Percentiles rank a stretch among this genome's conserved stretches.
Conservation (phyloP, 495 filamentous ascomycete genomes). For the Aspergillus carlsbadensis region DNA sequence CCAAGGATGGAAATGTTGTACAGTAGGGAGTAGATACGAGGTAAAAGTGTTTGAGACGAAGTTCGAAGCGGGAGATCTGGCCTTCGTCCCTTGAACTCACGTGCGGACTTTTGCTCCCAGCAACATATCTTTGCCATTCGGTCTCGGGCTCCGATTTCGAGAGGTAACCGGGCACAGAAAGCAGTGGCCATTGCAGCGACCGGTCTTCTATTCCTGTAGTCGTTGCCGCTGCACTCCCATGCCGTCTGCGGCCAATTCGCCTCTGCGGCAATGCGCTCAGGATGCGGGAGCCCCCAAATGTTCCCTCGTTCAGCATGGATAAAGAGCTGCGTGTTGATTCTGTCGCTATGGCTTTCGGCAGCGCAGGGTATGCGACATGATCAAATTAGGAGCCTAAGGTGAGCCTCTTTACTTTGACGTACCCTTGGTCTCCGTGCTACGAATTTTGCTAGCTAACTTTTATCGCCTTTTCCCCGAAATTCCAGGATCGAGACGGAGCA, state of each 20-base stretch:
- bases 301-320: slow-evolving; percentile 37
- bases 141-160: background rate
- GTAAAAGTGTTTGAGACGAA: background rate
- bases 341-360: slow-evolving; percentile 40
- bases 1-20: too few relatives aligned
- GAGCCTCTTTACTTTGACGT: background rate
- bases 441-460: slow-evolving; percentile 4
- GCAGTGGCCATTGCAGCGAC: background rate
- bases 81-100: slow-evolving; percentile 18
- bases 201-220: background rate
- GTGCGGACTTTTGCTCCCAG: slow-evolving; percentile 10
- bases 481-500: slow-evolving; percentile 73
- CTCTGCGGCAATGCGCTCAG: slow-evolving; percentile 44
- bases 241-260: slow-evolving; percentile 25
- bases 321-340: slow-evolving; percentile 40
- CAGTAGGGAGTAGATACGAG: too few relatives aligned
- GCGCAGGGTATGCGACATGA: slow-evolving; percentile 42
- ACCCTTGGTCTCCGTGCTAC: background rate
- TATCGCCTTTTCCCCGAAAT: background rate
- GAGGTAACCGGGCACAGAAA: background rate
- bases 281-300: slow-evolving; percentile 44
- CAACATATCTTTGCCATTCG: background rate
- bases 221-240: slow-evolving; percentile 25
- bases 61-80: slow-evolving; percentile 26
- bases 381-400: slow-evolving; percentile 45